Percentiles rank a stretch among this genome's conserved stretches.
Evolutionary conservation across 1,139 yeast genomes (phyloP).

Genomic region (Hansenula lynferdii): DNA sequence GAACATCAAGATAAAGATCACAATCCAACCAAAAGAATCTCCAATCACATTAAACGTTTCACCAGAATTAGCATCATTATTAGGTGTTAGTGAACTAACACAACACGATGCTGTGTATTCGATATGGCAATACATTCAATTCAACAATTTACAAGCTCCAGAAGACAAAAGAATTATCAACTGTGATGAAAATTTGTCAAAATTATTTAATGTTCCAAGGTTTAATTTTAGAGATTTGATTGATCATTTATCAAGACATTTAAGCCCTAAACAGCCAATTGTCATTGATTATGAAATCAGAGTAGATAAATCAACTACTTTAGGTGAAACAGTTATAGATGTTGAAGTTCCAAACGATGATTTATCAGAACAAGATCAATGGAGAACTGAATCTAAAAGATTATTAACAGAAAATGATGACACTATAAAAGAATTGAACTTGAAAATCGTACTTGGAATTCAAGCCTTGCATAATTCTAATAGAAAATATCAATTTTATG

Average conservation of each 20-base stretch:
- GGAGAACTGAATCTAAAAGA: slow-evolving; percentile 33
- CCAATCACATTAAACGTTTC: slow-evolving; percentile 63
- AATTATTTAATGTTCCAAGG: slow-evolving; percentile 41
- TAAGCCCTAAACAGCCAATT: slow-evolving; percentile 75
- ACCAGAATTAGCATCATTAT: slow-evolving; percentile 59
- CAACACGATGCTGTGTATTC: slow-evolving; percentile 84
- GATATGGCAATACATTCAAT: slow-evolving; percentile 84
- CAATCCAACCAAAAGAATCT: slow-evolving; percentile 72
- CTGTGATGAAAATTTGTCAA: slow-evolving; percentile 63
- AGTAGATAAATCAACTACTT: slow-evolving; percentile 70
- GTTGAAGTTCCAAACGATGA: slow-evolving; percentile 53
- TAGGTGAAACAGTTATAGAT: slow-evolving; percentile 80
- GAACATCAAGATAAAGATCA: slow-evolving; percentile 65
- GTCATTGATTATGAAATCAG: slow-evolving; percentile 67
- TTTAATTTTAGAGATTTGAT: slow-evolving; percentile 72
- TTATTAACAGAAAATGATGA: slow-evolving; percentile 43
- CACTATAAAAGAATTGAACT: slow-evolving; percentile 51
- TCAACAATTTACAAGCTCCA: slow-evolving; percentile 57
- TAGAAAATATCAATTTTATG: slow-evolving; percentile 66
- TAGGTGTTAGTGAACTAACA: slow-evolving; percentile 75
- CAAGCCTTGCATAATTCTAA: slow-evolving; percentile 64
- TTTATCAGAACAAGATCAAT: slow-evolving; percentile 41
- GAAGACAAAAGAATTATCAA: slow-evolving; percentile 55
- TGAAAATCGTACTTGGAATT: slow-evolving; percentile 55
- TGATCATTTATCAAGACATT: slow-evolving; percentile 58